These are phyloP conservation scores for Panellus pusillus DNA, from an alignment of 768 basidiomycete genomes.

Conservation along the genomic window DNA sequence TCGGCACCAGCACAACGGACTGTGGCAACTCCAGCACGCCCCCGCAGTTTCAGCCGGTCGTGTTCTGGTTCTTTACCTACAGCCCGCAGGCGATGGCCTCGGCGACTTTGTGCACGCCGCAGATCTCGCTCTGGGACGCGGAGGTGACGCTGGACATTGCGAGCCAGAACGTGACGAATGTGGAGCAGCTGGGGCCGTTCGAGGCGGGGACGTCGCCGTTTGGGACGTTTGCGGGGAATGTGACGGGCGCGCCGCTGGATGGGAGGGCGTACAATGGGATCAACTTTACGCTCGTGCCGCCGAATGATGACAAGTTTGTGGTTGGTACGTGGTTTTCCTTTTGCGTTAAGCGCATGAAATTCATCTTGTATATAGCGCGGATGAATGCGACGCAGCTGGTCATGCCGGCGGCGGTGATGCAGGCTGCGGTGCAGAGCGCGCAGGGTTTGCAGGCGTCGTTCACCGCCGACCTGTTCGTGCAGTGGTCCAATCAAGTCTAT, in stretches of 20 bases:
- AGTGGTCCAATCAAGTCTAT: conserved; percentile 44
- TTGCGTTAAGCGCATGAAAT: background rate
- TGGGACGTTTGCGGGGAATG: conserved; percentile 40
- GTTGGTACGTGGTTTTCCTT: conserved; percentile 4
- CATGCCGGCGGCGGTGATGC: conserved; percentile 53
- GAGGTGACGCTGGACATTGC: conserved; percentile 44
- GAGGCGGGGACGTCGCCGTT: conserved; percentile 35
- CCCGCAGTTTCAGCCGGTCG: conserved; percentile 44
- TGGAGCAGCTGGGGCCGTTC: conserved; percentile 42
- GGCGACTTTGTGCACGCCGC: conserved; percentile 49
- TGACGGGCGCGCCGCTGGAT: conserved; percentile 45
- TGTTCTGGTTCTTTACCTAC: conserved; percentile 60
- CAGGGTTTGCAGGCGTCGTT: conserved; percentile 42
- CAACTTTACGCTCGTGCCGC: conserved; percentile 42
- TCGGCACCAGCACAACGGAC: conserved; percentile 37
- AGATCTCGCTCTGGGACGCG: conserved; percentile 45
- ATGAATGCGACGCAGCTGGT: conserved; percentile 46
- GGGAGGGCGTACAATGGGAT: conserved; percentile 57
- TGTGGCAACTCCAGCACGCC: conserved; percentile 29
- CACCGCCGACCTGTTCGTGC: conserved; percentile 34
- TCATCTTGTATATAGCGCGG: conserved; percentile 25
- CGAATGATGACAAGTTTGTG: conserved; percentile 37
- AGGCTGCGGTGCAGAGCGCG: conserved; percentile 41
- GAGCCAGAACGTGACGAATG: conserved; percentile 42
- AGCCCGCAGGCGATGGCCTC: conserved; percentile 38